Conservation (phyloP, 2,329 filamentous ascomycete species). For the Botryotinia narcissicola region DNA sequence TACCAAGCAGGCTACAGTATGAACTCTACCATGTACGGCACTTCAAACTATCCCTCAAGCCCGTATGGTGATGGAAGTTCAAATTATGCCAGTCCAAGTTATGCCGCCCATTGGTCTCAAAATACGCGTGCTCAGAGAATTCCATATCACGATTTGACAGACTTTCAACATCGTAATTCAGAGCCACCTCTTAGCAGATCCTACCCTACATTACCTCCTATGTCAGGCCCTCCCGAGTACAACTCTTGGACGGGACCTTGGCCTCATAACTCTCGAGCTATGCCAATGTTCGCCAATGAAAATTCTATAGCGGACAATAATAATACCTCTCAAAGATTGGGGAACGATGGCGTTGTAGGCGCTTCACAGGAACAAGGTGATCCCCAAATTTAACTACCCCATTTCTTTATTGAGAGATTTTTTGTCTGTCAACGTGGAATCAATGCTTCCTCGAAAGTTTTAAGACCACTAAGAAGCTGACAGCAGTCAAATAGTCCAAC, state of each 20-base stretch:
- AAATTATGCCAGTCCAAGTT: background rate
- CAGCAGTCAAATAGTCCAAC: background rate
- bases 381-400: background rate
- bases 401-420: background rate
- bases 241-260: background rate
- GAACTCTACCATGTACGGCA: background rate
- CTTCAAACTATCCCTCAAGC: background rate
- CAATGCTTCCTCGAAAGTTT: background rate
- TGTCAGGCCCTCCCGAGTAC: background rate
- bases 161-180: background rate
- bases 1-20: background rate
- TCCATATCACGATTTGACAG: background rate
- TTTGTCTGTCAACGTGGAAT: background rate
- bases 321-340: background rate
- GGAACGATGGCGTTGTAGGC: background rate
- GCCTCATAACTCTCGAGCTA: background rate
- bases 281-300: background rate
- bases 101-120: slow-evolving; percentile 9
- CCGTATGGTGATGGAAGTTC: background rate
- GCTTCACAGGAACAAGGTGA: slow-evolving; percentile 5
- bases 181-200: background rate
- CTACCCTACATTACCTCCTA: slow-evolving; percentile 1
- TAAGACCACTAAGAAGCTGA: background rate
- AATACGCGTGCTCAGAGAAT: background rate
- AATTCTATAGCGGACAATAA: background rate